Base-by-base conservation (phyloP, 306 rosid genomes). In the Fragaria iinumae region DNA sequence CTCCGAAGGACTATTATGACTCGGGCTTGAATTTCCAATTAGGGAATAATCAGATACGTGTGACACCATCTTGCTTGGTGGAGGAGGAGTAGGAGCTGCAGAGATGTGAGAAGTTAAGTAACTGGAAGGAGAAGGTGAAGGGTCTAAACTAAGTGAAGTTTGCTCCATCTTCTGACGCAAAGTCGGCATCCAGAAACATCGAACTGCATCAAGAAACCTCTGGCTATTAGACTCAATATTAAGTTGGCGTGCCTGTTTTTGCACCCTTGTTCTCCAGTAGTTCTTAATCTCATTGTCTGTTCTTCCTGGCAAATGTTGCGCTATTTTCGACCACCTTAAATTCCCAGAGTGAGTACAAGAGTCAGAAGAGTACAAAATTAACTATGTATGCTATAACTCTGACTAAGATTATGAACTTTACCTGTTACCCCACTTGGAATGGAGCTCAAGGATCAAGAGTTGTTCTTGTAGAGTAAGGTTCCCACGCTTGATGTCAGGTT, bases 401-500 rank as follows among this genome's bases (percentile, higher is more conserved):
- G 14, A 23, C 14, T 9, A 21, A 56, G 4, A 56, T 11, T 21
- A 9, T 21, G 8, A 56, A 64, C 23, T 36, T 18, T 38, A 66
- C 98, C 93, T 92, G 55, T 95, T 95, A 49, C 98, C 98, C 96
- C 90, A 92, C 79, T 88, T 89, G 81, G 97, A 89, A 77, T 95
- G 98, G 76, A 95, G 97, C 75, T 95, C 96, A 72, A 92, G 96
- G 82, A 95, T 95, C 91, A 89, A 55, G 34, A 95, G 86, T 44
- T 95, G 98, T 72, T 95, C 98, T 72, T 95, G 96, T 18, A 96
- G 97, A 66, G 93, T 87, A 45, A 95, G 96, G 63, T 95, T 92
- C 48, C 98, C 98, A 41, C 98, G 87, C 83, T 95, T 95, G 60
- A 95, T 90, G 72, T 95, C 98, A 3, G 98, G 98, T 85, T 92